These are phyloP conservation scores for Diplodia mutila DNA, from an alignment of 2,329 filamentous ascomycete genomes.

Conservation along the genomic window DNA sequence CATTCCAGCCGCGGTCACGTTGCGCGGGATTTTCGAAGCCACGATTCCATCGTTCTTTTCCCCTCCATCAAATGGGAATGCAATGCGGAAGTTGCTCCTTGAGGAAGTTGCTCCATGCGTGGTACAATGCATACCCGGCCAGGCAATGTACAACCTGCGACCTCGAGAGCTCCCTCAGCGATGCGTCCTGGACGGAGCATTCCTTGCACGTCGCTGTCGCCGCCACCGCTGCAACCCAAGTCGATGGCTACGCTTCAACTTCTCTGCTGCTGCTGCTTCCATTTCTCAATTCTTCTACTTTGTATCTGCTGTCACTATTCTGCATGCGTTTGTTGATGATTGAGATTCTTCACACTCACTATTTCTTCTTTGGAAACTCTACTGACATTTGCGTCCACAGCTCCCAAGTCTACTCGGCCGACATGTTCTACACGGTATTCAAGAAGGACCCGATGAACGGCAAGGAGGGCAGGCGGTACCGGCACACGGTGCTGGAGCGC, in stretches of 20 bases:
- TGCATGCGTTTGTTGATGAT: too few species aligned
- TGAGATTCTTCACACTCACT: too few species aligned
- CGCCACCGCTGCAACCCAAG: not conserved
- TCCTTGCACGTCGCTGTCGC: not conserved
- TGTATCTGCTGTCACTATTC: not conserved
- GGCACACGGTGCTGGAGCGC: conserved; percentile 76
- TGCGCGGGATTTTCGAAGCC: not conserved
- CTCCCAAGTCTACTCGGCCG: conserved; percentile 78
- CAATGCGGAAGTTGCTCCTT: not conserved
- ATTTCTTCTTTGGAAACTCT: too few species aligned
- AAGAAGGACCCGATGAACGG: conserved; percentile 77
- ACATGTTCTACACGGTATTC: conserved; percentile 86
- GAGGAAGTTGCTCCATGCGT: not conserved
- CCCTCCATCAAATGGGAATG: not conserved
- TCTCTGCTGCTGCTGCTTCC: not conserved
- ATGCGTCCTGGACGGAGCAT: not conserved
- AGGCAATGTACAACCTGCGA: not conserved
- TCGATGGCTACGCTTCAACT: not conserved
- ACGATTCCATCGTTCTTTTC: not conserved
- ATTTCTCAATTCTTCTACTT: not conserved
- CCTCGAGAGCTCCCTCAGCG: not conserved
- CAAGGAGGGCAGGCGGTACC: conserved; percentile 73
- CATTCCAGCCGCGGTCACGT: not conserved
- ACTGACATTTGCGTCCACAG: too few species aligned
- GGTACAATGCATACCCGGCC: not conserved